phyloP scores from a whole-genome alignment of 441 rosid species.

The Syzygium malaccense region DNA sequence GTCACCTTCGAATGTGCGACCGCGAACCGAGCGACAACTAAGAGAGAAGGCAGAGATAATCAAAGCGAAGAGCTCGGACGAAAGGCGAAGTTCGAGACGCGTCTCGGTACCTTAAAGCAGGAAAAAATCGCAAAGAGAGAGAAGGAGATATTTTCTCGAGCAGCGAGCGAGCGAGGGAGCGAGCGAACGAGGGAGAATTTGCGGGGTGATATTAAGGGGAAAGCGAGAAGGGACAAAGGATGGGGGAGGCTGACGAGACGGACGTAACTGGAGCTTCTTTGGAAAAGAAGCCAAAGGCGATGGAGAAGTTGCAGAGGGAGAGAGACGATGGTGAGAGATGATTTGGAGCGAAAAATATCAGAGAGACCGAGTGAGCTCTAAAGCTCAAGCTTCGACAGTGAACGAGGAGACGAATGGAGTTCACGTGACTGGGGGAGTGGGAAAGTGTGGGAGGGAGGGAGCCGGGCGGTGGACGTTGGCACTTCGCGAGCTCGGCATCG shows the following conservation, averaged over 20 bases:
- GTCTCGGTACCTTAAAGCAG: background rate
- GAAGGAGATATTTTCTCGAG: background rate
- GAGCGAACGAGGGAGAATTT: background rate
- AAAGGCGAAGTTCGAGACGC: background rate
- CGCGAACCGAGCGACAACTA: background rate
- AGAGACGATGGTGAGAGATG: background rate
- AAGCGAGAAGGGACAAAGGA: background rate
- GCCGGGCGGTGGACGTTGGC: background rate
- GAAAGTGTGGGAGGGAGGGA: fast-evolving
- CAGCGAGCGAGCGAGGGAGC: background rate
- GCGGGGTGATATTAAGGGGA: background rate
- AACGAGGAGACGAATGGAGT: background rate
- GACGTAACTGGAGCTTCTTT: background rate
- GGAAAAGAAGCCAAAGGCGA: background rate
- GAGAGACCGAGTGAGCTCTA: background rate
- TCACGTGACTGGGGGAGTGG: background rate
- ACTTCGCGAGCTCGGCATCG: background rate
- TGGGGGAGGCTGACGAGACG: background rate
- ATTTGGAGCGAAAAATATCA: background rate
- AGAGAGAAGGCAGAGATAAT: background rate
- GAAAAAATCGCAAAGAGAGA: background rate
- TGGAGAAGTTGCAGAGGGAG: background rate
- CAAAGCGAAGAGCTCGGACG: background rate
- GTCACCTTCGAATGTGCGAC: background rate
- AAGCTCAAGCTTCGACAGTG: background rate